Base-by-base conservation (phyloP, 2,329 filamentous ascomycete species). In the Scytalidium sp. region DNA sequence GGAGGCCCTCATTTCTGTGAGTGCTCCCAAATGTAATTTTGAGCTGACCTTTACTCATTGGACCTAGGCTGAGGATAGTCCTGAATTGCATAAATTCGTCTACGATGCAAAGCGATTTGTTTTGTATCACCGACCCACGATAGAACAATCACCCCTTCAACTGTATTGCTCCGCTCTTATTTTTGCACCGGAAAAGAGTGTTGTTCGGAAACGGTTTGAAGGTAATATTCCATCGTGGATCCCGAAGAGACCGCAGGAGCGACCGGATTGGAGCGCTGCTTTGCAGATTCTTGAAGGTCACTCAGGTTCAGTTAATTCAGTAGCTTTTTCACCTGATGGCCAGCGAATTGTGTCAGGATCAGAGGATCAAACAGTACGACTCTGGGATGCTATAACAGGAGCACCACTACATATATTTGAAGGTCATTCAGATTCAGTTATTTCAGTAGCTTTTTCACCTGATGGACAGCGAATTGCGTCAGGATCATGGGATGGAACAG, bases 161-260 rank as follows among this genome's bases (percentile, higher is more conserved):
- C 40, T 57, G 17, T 65, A 66, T 50, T 58, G 49, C 40, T 59
- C 23, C 21, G 58, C 8, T 36, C 60, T 19, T 40, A 58, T 36
- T 52, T 65, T 64, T 45, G 50, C 55, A 23, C 62, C 60, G 44
- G 25, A 48, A 29, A 25, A 19, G 19, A 60, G 56, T 44, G 40
- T 52, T 25, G 36, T 51, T 19, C 57, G 65, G 23, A 50, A 29
- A 15, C 40, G 13, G 8, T 63, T 58, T 32, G 3, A 48, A n/a
- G 39, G 55, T 22, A 42, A 22, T 49, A 46, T 51, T 3, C 54
- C 52, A 2, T 5, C 20, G 44, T 57, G 46, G 56, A 58, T 61
- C 11, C 15, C 43, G 19, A 50, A 15, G 43, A 49, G 44, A 41
- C 46, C 52, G 17, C 51, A 19, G 43, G 43, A 54, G n/a, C 32